phyloP scores from a whole-genome alignment of 2,329 filamentous ascomycete genomes.

The Davidsoniella virescens region DNA sequence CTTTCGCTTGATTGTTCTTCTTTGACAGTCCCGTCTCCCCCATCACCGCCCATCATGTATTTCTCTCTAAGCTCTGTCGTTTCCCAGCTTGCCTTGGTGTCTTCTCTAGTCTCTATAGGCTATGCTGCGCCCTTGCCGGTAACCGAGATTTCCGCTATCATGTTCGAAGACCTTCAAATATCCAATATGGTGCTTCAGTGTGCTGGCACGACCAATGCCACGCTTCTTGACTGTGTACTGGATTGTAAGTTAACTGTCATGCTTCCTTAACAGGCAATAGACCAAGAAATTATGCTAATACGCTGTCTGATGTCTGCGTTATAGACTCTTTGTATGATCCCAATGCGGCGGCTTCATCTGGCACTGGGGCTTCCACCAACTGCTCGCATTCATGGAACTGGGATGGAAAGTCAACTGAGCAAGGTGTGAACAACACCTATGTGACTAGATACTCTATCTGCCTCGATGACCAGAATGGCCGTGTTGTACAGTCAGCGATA shows the following conservation, averaged over 20 bases:
- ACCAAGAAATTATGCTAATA: too few species aligned
- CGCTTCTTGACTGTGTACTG: conserved; percentile 7
- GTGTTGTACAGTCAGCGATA: conserved; percentile 4
- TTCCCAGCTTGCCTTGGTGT: not conserved
- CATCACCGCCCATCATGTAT: not conserved
- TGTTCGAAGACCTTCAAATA: conserved; percentile 5
- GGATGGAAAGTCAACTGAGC: conserved; percentile 15
- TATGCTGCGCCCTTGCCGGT: not conserved
- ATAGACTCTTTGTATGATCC: conserved; percentile 6
- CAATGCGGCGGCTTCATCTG: conserved; percentile 4
- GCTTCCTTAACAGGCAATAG: not conserved
- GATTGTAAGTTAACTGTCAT: conserved; percentile 5
- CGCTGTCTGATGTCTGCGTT: too few species aligned
- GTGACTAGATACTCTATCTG: conserved; percentile 11
- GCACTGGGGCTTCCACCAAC: not conserved
- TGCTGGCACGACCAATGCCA: not conserved
- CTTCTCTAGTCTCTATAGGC: conserved; percentile 3
- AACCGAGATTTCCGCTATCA: not conserved
- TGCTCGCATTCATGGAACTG: conserved; percentile 16
- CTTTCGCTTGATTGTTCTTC: not conserved
- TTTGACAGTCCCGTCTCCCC: not conserved
- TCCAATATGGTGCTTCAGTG: conserved; percentile 4
- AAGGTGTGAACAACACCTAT: conserved; percentile 18
- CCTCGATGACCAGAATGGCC: conserved; percentile 5
- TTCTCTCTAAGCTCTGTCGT: not conserved